A percentile compares a stretch with the other conserved stretches of the same genome.
These are phyloP conservation scores for Hymenoscyphus fraxineus DNA, from an alignment of 2,329 filamentous ascomycete genomes.

Conservation along the genomic window DNA sequence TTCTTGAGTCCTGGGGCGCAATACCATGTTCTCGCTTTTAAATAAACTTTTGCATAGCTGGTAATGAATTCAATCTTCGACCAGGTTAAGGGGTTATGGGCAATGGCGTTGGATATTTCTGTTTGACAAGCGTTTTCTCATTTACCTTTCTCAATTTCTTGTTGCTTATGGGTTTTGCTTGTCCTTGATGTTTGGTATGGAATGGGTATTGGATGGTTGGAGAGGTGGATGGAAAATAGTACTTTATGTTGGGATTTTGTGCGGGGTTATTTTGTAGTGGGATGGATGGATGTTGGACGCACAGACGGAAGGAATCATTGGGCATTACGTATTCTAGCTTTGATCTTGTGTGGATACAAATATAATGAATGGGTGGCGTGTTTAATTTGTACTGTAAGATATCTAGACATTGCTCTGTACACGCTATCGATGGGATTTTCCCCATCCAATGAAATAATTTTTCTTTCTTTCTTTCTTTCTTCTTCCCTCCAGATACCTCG, in stretches of 20 bases:
- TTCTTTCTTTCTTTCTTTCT: too few relatives aligned
- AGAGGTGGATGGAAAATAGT: neutral
- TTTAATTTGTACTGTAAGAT: neutral
- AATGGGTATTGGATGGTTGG: neutral
- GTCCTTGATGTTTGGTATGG: neutral
- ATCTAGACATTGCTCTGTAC: too few relatives aligned
- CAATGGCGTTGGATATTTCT: neutral
- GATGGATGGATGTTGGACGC: neutral
- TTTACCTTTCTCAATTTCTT: neutral
- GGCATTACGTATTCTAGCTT: neutral
- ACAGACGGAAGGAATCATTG: neutral
- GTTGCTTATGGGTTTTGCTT: neutral
- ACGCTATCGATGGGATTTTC: too few relatives aligned
- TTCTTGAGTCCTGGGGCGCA: neutral
- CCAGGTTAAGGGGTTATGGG: neutral
- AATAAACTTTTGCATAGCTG: constrained; percentile 1
- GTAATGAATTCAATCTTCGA: neutral
- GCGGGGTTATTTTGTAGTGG: neutral
- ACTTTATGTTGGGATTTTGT: neutral
- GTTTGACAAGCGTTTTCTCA: neutral
- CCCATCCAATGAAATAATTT: too few relatives aligned
- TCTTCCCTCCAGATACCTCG: too few relatives aligned
- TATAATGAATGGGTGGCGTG: too few relatives aligned
- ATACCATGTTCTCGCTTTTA: neutral
- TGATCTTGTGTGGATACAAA: neutral